Evolutionary conservation across 2,329 filamentous ascomycete genomes (phyloP).

Genomic region (Phyllosticta citriasiana): DNA sequence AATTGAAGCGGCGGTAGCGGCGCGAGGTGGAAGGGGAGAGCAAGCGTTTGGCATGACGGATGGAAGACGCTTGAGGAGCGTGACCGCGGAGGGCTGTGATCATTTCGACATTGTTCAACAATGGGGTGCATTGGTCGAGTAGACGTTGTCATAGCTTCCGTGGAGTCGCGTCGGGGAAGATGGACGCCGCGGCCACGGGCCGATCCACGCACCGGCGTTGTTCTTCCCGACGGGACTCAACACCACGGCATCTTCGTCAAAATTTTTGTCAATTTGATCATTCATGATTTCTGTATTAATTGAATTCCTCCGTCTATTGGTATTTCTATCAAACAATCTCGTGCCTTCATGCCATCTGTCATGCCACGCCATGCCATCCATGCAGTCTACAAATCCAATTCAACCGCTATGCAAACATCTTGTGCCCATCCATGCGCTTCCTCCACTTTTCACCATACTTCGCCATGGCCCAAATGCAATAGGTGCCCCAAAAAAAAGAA

Average conservation of each 20-base stretch:
- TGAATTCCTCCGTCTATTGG: not conserved
- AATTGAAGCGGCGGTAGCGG: not conserved
- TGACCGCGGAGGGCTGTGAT: not conserved
- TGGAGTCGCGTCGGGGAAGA: not conserved
- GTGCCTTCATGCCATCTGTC: not conserved
- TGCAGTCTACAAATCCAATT: not conserved
- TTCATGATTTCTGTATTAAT: too few species aligned
- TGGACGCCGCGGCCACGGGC: not conserved
- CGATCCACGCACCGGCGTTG: not conserved
- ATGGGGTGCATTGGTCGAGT: not conserved
- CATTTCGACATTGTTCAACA: not conserved
- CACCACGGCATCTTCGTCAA: not conserved
- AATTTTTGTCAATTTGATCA: too few species aligned
- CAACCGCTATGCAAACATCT: constrained; percentile 1
- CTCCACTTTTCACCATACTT: constrained; percentile 54
- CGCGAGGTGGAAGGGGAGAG: not conserved
- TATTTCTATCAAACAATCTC: not conserved
- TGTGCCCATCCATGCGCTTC: constrained; percentile 10
- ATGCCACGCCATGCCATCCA: not conserved
- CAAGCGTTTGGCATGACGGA: not conserved
- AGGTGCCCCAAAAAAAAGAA: constrained; percentile 36
- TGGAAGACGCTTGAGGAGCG: not conserved
- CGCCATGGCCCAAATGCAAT: constrained; percentile 50
- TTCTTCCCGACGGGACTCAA: not conserved
- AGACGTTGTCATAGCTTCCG: not conserved